Conservation (phyloP, 2,329 filamentous ascomycete genomes). For the Plectosphaerella plurivora region DNA sequence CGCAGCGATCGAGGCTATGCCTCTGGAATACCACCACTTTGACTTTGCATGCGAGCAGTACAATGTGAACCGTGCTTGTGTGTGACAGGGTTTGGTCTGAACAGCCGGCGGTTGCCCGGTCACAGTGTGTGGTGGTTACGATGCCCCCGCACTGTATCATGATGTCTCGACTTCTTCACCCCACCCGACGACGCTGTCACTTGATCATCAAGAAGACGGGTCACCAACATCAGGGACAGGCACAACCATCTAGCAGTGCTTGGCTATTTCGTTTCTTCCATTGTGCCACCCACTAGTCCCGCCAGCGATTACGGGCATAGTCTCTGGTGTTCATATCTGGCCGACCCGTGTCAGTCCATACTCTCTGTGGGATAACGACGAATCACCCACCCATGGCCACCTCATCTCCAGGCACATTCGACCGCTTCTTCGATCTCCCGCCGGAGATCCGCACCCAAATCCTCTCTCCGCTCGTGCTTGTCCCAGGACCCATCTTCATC, state of each 20-base stretch:
- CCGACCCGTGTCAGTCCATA: neutral
- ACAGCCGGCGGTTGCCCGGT: neutral
- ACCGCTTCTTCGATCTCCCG: slow-evolving; percentile 22
- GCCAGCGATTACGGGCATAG: too few relatives aligned
- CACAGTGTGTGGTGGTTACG: neutral
- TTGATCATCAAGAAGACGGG: too few relatives aligned
- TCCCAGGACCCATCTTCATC: slow-evolving; percentile 14
- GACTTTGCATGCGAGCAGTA: too few relatives aligned
- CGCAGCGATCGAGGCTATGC: too few relatives aligned
- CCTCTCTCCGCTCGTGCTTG: slow-evolving; percentile 16
- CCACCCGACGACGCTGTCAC: neutral
- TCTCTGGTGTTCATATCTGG: too few relatives aligned
- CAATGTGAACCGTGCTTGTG: too few relatives aligned
- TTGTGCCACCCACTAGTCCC: too few relatives aligned
- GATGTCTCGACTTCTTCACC: neutral
- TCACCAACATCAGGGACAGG: neutral
- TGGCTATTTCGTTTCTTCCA: too few relatives aligned
- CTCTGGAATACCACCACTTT: too few relatives aligned
- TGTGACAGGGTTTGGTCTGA: too few relatives aligned
- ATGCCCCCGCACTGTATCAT: neutral
- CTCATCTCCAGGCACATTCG: slow-evolving; percentile 7
- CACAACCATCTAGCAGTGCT: neutral
- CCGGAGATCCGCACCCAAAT: slow-evolving; percentile 21
- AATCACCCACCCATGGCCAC: neutral
- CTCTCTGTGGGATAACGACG: neutral